Base-by-base conservation (phyloP, 257 asterid species). In the Buddleja alternifolia region DNA sequence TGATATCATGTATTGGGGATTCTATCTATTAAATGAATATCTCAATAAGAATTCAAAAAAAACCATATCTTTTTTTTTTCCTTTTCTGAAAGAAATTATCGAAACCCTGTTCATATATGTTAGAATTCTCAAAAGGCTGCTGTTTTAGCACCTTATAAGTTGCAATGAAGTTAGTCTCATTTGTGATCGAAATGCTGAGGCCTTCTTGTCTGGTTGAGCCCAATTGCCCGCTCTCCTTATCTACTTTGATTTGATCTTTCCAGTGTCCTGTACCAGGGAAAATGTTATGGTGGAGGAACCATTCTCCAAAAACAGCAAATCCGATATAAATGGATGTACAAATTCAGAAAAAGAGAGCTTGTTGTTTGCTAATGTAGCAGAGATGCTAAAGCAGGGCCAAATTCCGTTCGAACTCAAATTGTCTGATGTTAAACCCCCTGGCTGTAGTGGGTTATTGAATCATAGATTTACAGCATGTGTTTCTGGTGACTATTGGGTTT, bases 201-300 rank as follows among this genome's bases (percentile, higher is more conserved):
- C 59, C 58, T 46, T 34, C 45, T 58, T 7, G 44, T 62, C 21
- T 12, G 17, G 37, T 48, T 17, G 10, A 39, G 67, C 14, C 17
- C 9, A 42, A 34, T 36, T 59, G 52, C 52, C 17, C 9, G 60
- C 51, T 54, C 55, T 79, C 63, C 79, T 71, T 80, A 46, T 52
- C 46, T 80, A 56, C 86, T 72, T 76, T 72, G 57, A 74, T 73
- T 80, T 83, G 84, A 87, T 75, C 71, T 63, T 73, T 72, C 76
- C 81, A 74, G 56, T 81, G 76, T 81, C 66, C 76, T 83, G 68
- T 81, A 82, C 68, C 91, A 93, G 98, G 95, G 89, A 85, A 66
- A 88, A 88, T 84, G 75, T 90, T 73, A 75, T 77, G 34, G 54
- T 86, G 37, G 88, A 71, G 44, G 87, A 76, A 44, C 68, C 82